These are phyloP conservation scores for Colletotrichum sp. DNA, from an alignment of 2,329 filamentous ascomycete species.

Conservation along the genomic window DNA sequence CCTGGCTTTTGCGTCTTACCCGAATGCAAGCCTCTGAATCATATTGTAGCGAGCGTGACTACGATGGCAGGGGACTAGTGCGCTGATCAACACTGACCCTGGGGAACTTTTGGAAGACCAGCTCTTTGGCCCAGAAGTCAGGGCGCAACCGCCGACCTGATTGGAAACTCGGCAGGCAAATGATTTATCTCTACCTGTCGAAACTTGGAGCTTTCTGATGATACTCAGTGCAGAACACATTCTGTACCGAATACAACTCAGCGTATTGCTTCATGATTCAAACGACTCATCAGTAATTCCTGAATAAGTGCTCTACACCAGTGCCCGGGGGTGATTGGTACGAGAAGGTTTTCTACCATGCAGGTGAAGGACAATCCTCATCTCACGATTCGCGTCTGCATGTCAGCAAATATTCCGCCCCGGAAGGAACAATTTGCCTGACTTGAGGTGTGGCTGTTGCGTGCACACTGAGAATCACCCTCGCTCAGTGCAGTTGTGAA, in stretches of 20 bases:
- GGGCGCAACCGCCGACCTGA: rapidly evolving
- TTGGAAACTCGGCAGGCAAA: not conserved
- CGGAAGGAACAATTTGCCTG: rapidly evolving
- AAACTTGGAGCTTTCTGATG: rapidly evolving
- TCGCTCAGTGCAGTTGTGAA: not conserved
- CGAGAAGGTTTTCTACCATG: not conserved
- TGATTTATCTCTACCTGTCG: rapidly evolving
- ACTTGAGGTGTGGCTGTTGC: not conserved
- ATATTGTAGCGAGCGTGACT: not conserved
- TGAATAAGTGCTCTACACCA: not conserved
- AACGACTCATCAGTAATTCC: rapidly evolving
- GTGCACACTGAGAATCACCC: rapidly evolving
- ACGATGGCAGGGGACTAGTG: rapidly evolving
- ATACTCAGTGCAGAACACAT: not conserved
- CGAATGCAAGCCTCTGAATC: not conserved
- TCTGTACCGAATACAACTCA: not conserved
- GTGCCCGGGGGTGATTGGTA: rapidly evolving
- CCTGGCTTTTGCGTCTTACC: rapidly evolving
- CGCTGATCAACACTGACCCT: not conserved
- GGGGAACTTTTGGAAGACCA: not conserved
- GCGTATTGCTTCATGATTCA: not conserved
- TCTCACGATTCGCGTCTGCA: not conserved
- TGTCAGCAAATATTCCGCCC: not conserved
- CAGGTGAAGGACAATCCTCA: not conserved
- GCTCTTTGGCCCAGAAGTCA: rapidly evolving